phyloP scores from a whole-genome alignment of 2,329 filamentous ascomycete genomes.

The Rutstroemia sp. region DNA sequence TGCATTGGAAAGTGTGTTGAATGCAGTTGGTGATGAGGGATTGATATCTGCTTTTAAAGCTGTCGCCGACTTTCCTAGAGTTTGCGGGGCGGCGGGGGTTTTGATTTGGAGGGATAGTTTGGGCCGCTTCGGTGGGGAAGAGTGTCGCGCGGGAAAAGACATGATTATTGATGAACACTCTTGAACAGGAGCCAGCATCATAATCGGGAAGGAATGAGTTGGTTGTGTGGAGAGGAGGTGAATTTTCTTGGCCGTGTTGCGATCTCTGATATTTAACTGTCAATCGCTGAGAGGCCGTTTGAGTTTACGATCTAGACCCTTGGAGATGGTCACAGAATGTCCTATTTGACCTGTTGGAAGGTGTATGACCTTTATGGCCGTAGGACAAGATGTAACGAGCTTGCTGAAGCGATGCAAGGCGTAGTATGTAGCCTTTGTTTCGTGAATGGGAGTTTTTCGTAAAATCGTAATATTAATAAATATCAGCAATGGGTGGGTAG shows the following conservation, averaged over 20 bases:
- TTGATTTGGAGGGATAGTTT: conserved; percentile 51
- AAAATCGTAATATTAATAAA: no score
- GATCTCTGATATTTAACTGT: background rate
- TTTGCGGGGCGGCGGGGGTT: conserved; percentile 34
- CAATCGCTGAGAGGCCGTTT: background rate
- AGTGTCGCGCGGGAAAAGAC: conserved; percentile 21
- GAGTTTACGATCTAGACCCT: no score
- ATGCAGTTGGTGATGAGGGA: conserved; percentile 52
- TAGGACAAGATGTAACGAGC: no score
- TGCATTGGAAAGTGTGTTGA: conserved; percentile 60
- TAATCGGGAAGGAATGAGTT: conserved; percentile 13
- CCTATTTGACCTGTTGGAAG: no score
- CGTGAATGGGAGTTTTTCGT: no score
- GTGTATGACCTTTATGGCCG: no score
- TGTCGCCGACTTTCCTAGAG: conserved; percentile 35
- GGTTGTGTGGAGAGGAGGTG: conserved; percentile 1
- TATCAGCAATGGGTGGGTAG: no score
- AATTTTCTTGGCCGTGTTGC: background rate
- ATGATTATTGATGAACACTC: conserved; percentile 21
- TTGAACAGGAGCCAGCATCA: conserved; percentile 24
- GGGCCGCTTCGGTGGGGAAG: conserved; percentile 34
- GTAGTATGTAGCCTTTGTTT: no score
- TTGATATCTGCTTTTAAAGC: conserved; percentile 40
- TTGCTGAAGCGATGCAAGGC: no score
- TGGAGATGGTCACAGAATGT: no score